These are phyloP conservation scores for Meyerozyma guilliermondii DNA, from an alignment of 1,139 yeast genomes.

Conservation along the genomic window DNA sequence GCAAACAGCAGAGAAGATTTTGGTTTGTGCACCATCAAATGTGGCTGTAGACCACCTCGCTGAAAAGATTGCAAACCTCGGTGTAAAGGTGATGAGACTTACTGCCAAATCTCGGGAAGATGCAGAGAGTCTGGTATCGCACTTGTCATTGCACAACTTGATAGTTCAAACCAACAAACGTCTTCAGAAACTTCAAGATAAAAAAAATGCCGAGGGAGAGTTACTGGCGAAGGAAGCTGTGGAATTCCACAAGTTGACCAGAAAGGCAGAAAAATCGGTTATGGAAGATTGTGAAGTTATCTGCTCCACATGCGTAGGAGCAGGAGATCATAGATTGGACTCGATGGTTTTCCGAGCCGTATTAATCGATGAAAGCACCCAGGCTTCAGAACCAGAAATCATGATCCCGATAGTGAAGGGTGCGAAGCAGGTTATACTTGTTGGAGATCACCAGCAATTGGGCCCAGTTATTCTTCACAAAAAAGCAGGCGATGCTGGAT, in stretches of 20 bases:
- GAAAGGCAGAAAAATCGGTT: conserved; percentile 45
- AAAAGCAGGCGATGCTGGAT: conserved; percentile 81
- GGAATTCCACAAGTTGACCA: conserved; percentile 34
- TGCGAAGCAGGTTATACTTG: conserved; percentile 81
- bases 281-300: conserved; percentile 69
- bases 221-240: conserved; percentile 51
- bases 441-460: conserved; percentile 93
- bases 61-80: conserved; percentile 58
- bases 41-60: conserved; percentile 94
- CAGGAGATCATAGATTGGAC: conserved; percentile 66
- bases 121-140: conserved; percentile 57
- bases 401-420: conserved; percentile 86
- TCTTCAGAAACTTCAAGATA: neutral
- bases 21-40: conserved; percentile 94
- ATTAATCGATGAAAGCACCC: conserved; percentile 88
- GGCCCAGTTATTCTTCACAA: conserved; percentile 86
- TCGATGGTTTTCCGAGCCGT: conserved; percentile 64
- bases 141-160: conserved; percentile 48
- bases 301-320: conserved; percentile 91
- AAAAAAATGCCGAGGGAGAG: conserved; percentile 66
- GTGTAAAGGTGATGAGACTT: conserved; percentile 71
- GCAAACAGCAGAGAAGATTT: conserved; percentile 43
- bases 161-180: conserved; percentile 40
- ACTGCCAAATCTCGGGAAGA: conserved; percentile 79
- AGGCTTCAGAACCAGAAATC: conserved; percentile 90